These are phyloP conservation scores for Chaetomium globosum DNA, from an alignment of 2,329 filamentous ascomycete genomes.

Conservation along the genomic window DNA sequence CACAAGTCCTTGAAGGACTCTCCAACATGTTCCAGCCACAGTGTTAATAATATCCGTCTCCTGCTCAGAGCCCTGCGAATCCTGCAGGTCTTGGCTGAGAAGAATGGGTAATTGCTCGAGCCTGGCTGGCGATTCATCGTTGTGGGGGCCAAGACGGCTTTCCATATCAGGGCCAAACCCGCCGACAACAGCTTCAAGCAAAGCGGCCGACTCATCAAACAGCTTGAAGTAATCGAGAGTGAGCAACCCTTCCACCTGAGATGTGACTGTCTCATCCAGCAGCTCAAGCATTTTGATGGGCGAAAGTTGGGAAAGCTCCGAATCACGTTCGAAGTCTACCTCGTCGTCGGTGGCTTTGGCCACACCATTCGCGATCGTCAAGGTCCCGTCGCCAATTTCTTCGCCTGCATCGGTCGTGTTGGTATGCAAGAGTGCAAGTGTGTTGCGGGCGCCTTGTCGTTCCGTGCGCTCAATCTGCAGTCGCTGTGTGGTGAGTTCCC, in stretches of 20 bases:
- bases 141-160: constrained; percentile 1
- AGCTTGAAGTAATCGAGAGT: constrained; percentile 37
- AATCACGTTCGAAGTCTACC: background rate
- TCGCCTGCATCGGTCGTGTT: background rate
- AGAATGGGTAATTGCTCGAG: background rate
- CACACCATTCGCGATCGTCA: background rate
- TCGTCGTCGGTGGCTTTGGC: background rate
- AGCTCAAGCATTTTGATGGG: constrained; percentile 36
- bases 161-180: constrained; percentile 18
- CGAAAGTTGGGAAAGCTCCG: constrained; percentile 29
- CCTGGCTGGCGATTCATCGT: background rate
- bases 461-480: constrained; percentile 5
- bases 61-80: too few species aligned
- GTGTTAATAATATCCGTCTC: constrained; percentile 1
- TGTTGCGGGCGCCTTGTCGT: background rate
- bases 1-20: background rate
- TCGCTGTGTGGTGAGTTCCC: constrained; percentile 6
- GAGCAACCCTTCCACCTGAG: constrained; percentile 35
- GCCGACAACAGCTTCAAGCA: constrained; percentile 27
- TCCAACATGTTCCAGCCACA: background rate
- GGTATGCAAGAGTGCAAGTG: background rate
- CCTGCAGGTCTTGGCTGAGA: constrained; percentile 2
- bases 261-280: constrained; percentile 33
- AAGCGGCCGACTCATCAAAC: constrained; percentile 29
- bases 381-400: background rate